Evolutionary conservation across 306 rosid genomes (phyloP), one percentile per base, ranked within the genome.

Genomic region (Fagus sylvatica): DNA sequence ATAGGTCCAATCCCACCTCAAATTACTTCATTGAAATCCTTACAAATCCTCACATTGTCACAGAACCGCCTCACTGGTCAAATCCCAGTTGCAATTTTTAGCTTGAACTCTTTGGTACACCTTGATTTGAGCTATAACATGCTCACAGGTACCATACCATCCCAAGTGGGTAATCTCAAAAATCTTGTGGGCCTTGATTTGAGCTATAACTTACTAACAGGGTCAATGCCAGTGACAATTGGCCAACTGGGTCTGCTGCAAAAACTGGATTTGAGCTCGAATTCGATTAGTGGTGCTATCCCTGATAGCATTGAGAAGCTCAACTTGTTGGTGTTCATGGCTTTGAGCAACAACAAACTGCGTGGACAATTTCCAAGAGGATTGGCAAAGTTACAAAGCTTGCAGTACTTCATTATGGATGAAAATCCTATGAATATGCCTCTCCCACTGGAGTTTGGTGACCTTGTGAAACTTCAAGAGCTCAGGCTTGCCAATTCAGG

Each of bases 331-430:
- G 83, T 71, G 16, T 87, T 87, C 57, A 74, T 87, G 75, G 90
- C 88, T 0, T 53, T 87, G 74, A 87, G 88, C 76, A 84, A 76
- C 81, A 87, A 87, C 80, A 28, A 77, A 22, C 34, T 87, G 30
- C 48, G 66, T 48, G 85, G 86, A 69, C 7, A 53, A 13, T 71
- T 84, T 53, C 90, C 90, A 1, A 74, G 69, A 54, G 87, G 88
- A 1, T 7, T 87, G 28, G 86, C 64, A 19, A 85, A 82, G 40
- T 51, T 87, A 85, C 85, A 82, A 36, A 77, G 78, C 67, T 77
- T 87, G 79, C 90, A 87, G 80, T 87, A 87, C 53, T 77, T 87
- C 39, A 87, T 87, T 17, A 77, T 87, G 84, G 88, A 87, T 67
- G 85, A 77, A 12, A 87, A 87, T 77, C 90, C 88, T n/a, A 84